Evolutionary conservation across 495 filamentous ascomycete species (phyloP), one percentile per base, ranked within the genome.

Genomic region (Xylaria nigripes): DNA sequence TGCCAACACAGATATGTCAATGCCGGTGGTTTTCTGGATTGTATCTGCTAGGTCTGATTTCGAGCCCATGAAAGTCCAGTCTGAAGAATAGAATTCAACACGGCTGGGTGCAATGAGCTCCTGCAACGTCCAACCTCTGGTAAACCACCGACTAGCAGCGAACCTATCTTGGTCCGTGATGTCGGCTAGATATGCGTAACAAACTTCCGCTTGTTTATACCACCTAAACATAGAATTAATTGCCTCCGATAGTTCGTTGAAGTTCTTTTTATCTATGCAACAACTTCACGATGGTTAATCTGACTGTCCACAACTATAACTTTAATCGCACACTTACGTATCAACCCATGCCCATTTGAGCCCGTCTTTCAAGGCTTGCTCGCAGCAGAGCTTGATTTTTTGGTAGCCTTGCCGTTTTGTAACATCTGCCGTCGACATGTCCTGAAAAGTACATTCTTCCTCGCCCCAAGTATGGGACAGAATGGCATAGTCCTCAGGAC

Each of bases 91-190:
- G 50, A 76, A 76, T 0, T 46, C 15, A 2, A 76, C 16, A 0
- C 54, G 15, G 3, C 6, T 15, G 0, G 69, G 67, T 0, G 71
- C 68, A 9, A 76, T 51, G 0, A 75, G 63, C 51, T 75, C 71
- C 38, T 76, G 70, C 21, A 75, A 41, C 3, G 71, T 74, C 70
- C 71, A 76, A 0, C 72, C 72, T 36, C 74, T 55, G 1, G 51
- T 61, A 36, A 76, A 74, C 71, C 74, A 76, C 3, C 55, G 57
- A 43, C 64, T 53, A n/a, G n/a, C n/a, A n/a, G n/a, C n/a, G n/a
- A n/a, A n/a, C n/a, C n/a, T n/a, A n/a, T n/a, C n/a, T 44, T 19
- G 12, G 15, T 16, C 10, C 7, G 50, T 32, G 15, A 69, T 56
- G 54, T 69, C 67, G 3, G 45, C 36, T 0, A 71, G 56, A 52